These are phyloP conservation scores for Fusarium coicis DNA, from an alignment of 2,329 filamentous ascomycete species.

Conservation along the genomic window DNA sequence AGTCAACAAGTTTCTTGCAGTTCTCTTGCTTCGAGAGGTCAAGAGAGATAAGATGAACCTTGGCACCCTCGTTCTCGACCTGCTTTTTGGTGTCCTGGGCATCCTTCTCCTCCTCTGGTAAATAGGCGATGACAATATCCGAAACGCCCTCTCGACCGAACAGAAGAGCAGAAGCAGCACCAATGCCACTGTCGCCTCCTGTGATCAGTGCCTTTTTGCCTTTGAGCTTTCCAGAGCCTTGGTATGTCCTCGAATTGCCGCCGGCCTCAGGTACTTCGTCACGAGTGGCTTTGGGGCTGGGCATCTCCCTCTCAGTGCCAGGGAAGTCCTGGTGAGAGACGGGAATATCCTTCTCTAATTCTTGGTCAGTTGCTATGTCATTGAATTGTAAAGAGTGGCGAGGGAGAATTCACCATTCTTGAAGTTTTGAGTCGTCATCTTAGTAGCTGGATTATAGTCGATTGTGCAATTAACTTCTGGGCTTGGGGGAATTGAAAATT, in stretches of 20 bases:
- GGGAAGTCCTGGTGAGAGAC: slow-evolving; percentile 46
- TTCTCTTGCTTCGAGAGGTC: slow-evolving; percentile 74
- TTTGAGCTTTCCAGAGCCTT: slow-evolving; percentile 78
- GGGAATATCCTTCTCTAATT: slow-evolving; percentile 49
- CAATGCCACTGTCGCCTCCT: slow-evolving; percentile 83
- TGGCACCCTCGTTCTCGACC: slow-evolving; percentile 73
- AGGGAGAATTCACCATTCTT: slow-evolving; percentile 29
- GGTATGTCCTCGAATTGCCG: slow-evolving; percentile 76
- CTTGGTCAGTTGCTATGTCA: slow-evolving; percentile 31
- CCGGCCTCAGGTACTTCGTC: slow-evolving; percentile 75
- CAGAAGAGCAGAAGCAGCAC: slow-evolving; percentile 78
- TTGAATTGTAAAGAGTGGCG: background rate
- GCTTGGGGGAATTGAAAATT: background rate
- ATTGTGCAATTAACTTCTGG: background rate
- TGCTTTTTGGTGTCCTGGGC: slow-evolving; percentile 78
- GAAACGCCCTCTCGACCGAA: slow-evolving; percentile 82
- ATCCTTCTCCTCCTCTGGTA: slow-evolving; percentile 80
- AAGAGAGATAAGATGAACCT: slow-evolving; percentile 71
- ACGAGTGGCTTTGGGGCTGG: slow-evolving; percentile 61
- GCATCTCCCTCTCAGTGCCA: slow-evolving; percentile 45
- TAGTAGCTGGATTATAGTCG: background rate
- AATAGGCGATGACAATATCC: slow-evolving; percentile 76
- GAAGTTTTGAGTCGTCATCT: slow-evolving; percentile 40
- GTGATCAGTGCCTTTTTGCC: slow-evolving; percentile 84
- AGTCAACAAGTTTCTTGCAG: slow-evolving; percentile 76